A percentile compares a stretch with the other conserved stretches of the same genome.
phyloP scores from a whole-genome alignment of 1,139 yeast species.

The Scheffersomyces illinoinensis region DNA sequence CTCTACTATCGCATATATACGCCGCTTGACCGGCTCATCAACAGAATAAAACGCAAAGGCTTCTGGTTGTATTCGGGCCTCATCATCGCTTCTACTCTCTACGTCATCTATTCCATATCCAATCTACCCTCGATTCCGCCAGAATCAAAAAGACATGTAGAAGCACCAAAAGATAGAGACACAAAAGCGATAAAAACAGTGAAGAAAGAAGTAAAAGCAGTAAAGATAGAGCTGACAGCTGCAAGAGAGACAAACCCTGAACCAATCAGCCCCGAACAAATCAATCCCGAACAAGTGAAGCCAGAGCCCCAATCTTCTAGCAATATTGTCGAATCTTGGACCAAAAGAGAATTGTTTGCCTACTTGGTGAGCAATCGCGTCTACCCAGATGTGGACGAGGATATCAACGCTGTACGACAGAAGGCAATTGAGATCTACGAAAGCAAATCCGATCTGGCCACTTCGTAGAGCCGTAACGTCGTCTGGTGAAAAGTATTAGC shows the following conservation, averaged over 20 bases:
- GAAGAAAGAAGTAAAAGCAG: neutral
- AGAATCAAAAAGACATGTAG: slow-evolving; percentile 4
- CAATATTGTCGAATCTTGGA: slow-evolving; percentile 17
- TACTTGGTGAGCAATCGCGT: slow-evolving; percentile 17
- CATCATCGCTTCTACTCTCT: slow-evolving; percentile 33
- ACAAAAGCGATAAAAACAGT: slow-evolving; percentile 2
- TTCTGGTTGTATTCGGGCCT: slow-evolving; percentile 37
- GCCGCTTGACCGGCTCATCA: slow-evolving; percentile 28
- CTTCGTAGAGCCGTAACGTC: neutral
- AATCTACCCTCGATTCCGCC: slow-evolving; percentile 25
- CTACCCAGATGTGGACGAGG: slow-evolving; percentile 20
- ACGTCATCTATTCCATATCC: slow-evolving; percentile 33
- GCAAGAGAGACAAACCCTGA: slow-evolving; percentile 1
- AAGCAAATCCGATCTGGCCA: neutral
- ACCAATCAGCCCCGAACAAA: neutral
- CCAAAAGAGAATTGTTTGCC: slow-evolving; percentile 18
- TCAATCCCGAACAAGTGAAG: neutral
- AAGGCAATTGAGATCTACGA: slow-evolving; percentile 14
- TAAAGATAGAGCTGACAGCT: neutral
- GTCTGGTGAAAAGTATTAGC: neutral
- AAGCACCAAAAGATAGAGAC: slow-evolving; percentile 4
- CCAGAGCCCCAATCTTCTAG: neutral
- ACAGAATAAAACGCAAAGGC: slow-evolving; percentile 33
- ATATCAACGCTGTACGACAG: slow-evolving; percentile 13
- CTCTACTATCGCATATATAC: slow-evolving; percentile 11